Evolutionary conservation across 2,329 filamentous ascomycete genomes (phyloP).

Genomic region (Fusarium oligoseptatum): DNA sequence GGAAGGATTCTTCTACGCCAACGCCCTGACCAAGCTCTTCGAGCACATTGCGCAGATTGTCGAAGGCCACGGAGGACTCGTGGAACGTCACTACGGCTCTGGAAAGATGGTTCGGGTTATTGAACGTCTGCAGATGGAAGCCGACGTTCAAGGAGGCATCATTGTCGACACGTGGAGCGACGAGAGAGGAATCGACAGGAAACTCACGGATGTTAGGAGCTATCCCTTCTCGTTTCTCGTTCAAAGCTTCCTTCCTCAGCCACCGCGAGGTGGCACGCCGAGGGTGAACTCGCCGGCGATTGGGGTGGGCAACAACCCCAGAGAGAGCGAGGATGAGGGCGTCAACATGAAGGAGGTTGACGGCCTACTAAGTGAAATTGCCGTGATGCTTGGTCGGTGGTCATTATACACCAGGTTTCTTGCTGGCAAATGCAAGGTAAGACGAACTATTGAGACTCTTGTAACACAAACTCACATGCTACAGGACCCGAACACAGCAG

Average conservation of each 20-base stretch:
- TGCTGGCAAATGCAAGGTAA: slow-evolving; percentile 86
- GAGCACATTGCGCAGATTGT: slow-evolving; percentile 98
- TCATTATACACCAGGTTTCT: slow-evolving; percentile 92
- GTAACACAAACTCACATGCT: slow-evolving; percentile 27
- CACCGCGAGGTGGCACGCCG: slow-evolving; percentile 73
- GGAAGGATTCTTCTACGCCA: slow-evolving; percentile 92
- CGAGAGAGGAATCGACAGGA: slow-evolving; percentile 85
- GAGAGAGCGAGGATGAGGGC: slow-evolving; percentile 86
- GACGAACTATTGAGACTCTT: neutral
- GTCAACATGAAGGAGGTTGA: slow-evolving; percentile 98
- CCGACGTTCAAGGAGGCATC: slow-evolving; percentile 95
- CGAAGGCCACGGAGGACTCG: slow-evolving; percentile 88
- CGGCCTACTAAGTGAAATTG: slow-evolving; percentile 85
- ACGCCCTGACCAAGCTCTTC: slow-evolving; percentile 90
- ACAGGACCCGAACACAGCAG: slow-evolving; percentile 65
- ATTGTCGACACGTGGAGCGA: slow-evolving; percentile 96
- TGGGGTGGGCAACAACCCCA: slow-evolving; percentile 65
- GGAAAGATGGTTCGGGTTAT: slow-evolving; percentile 97
- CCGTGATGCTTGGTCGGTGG: slow-evolving; percentile 93
- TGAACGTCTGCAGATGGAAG: slow-evolving; percentile 91
- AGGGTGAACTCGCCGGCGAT: slow-evolving; percentile 82
- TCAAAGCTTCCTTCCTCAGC: slow-evolving; percentile 86
- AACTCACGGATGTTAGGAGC: slow-evolving; percentile 94
- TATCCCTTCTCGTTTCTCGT: slow-evolving; percentile 98
- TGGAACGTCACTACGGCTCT: slow-evolving; percentile 92